Base-by-base conservation (phyloP, 768 basidiomycete genomes). In the Russula ochroleuca region DNA sequence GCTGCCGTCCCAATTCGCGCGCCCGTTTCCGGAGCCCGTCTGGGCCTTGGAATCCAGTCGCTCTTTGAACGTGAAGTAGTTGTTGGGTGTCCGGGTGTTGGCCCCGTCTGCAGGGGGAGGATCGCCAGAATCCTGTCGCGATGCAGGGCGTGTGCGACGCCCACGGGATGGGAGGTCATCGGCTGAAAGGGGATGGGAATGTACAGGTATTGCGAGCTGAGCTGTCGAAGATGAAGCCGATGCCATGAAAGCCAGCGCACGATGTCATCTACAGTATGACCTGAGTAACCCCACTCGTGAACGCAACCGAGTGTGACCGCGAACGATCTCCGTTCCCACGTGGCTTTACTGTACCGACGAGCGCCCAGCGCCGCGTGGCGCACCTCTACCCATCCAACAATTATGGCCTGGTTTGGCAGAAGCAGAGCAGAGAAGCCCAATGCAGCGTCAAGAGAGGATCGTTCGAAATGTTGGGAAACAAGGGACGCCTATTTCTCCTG, bases 401-500 rank as follows among this genome's bases (percentile, higher is more conserved):
- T 31, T 45, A 69, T 75, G 74, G 74, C 72, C 62, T 75, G 75
- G 75, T 81, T 80, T 65, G 72, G 72, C 52, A 69, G 72, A 35
- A 72, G 67, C 40, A 78, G 75, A 63, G 6, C 68, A 25, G 78
- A 83, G 62, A 77, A 79, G 48, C 74, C 77, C 5, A 68, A 74
- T 15, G 72, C 78, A 3, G 74, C 76, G 1, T 82, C 81, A 3
- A 77, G 90, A 45, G 77, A 87, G 71, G 85, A 90, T 69, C 83
- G 95, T 8, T 78, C 87, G 67, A 81, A 81, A 63, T 98, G 95
- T 76, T 98, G 94, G 94, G 86, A 89, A 37, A 75, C 78, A 21
- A 78, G 94, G 59, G 94, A 98, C 73, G 78, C 78, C 3, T 97
- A 96, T 73, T 97, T 93, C 72, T 76, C 78, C 4, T 98, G 95